A percentile compares a stretch with the other conserved stretches of the same genome.
phyloP scores from a whole-genome alignment of 2,329 filamentous ascomycete genomes.

The Fusarium nodosum region DNA sequence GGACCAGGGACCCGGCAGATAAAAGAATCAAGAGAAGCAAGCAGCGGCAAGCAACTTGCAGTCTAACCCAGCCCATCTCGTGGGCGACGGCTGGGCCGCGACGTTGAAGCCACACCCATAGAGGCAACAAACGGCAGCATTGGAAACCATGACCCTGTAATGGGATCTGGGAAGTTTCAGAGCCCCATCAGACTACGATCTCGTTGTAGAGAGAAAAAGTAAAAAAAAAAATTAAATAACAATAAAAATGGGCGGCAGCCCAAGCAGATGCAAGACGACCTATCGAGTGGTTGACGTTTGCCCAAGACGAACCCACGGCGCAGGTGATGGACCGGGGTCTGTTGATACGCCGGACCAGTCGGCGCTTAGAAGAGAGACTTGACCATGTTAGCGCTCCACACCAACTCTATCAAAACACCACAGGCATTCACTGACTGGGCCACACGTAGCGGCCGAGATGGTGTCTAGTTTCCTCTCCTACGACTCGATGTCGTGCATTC shows the following conservation, averaged over 20 bases:
- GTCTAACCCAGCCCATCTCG: conserved; percentile 33
- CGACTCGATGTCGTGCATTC: conserved; percentile 61
- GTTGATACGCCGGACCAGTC: conserved; percentile 51
- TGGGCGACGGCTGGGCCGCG: conserved; percentile 35
- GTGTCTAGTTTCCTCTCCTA: conserved; percentile 24
- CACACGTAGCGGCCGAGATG: conserved; percentile 38
- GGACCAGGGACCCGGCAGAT: conserved; percentile 46
- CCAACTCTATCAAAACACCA: conserved; percentile 42
- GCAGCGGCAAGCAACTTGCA: conserved; percentile 34
- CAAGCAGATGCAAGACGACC: conserved; percentile 32
- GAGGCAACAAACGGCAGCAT: conserved; percentile 27
- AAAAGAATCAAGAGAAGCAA: conserved; percentile 36
- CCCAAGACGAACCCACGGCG: conserved; percentile 46
- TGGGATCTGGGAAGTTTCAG: conserved; percentile 33
- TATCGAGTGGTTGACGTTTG: conserved; percentile 48
- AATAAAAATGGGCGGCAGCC: conserved; percentile 40
- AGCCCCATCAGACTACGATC: conserved; percentile 22
- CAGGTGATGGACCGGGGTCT: conserved; percentile 54
- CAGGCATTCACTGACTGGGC: conserved; percentile 37
- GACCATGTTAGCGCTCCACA: conserved; percentile 49
- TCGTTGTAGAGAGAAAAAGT: conserved; percentile 14
- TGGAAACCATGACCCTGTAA: conserved; percentile 21
- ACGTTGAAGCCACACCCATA: conserved; percentile 30
- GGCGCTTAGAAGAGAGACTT: conserved; percentile 53
- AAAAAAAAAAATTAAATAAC: conserved; percentile 27